phyloP scores from a whole-genome alignment of 129 eudicot genomes.

The Pulicaria dysenterica region DNA sequence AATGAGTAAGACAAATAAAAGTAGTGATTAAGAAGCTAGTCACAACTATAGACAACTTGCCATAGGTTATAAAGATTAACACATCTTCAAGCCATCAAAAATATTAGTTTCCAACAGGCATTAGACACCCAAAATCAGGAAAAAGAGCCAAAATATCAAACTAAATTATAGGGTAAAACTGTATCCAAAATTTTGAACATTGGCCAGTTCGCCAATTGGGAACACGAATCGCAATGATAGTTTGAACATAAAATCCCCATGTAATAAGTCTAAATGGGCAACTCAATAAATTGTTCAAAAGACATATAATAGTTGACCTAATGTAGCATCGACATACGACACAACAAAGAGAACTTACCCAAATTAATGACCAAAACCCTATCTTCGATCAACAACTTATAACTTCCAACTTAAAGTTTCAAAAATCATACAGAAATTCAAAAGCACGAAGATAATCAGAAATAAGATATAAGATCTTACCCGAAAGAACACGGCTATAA shows the following conservation, averaged over 20 bases:
- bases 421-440: background rate
- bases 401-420: slow-evolving; percentile 7
- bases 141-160: background rate
- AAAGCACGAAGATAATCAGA: background rate
- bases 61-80: background rate
- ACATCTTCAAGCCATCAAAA: background rate
- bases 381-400: slow-evolving; percentile 3
- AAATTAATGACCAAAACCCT: slow-evolving; percentile 16
- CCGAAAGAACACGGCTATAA: slow-evolving; percentile 25
- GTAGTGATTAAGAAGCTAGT: background rate
- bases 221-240: background rate
- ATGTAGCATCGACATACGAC: background rate
- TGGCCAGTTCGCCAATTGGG: background rate
- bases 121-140: background rate
- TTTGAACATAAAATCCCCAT: background rate
- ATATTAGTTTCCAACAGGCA: background rate
- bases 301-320: background rate
- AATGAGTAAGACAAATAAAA: background rate
- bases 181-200: background rate
- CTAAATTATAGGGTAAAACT: background rate
- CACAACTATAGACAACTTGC: background rate
- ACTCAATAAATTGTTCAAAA: slow-evolving; percentile 8
- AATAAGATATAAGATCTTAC: slow-evolving; percentile 3
- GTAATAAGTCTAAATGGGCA: background rate
- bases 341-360: background rate